A percentile compares a stretch with the other conserved stretches of the same genome.
Evolutionary conservation across 2,329 filamentous ascomycete species (phyloP).

Genomic region (Nigrospora osmanthi): DNA sequence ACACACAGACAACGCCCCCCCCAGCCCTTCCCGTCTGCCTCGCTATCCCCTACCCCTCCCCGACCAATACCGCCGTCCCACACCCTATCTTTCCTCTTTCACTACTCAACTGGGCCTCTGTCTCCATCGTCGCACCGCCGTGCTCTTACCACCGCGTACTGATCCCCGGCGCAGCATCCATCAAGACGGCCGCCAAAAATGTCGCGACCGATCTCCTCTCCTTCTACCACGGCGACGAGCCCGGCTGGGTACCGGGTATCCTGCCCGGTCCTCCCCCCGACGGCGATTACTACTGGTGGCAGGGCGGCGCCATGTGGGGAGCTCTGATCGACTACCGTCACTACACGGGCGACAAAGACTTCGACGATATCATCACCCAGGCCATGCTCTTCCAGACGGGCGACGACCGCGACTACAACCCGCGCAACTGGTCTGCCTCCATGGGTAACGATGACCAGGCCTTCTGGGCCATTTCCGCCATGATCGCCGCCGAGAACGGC

Average conservation of each 20-base stretch:
- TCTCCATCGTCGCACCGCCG: background rate
- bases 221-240: constrained; percentile 42
- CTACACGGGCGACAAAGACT: constrained; percentile 55
- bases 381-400: constrained; percentile 53
- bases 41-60: too few species aligned
- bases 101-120: background rate
- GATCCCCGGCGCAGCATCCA: constrained; percentile 27
- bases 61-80: background rate
- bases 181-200: constrained; percentile 34
- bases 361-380: constrained; percentile 50
- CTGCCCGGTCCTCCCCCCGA: constrained; percentile 45
- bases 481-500: constrained; percentile 58
- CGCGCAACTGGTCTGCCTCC: constrained; percentile 47
- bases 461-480: constrained; percentile 62
- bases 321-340: constrained; percentile 65
- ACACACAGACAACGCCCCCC: too few species aligned
- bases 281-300: constrained; percentile 68
- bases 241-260: constrained; percentile 47
- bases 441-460: constrained; percentile 65
- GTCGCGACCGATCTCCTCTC: constrained; percentile 43
- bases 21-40: too few species aligned
- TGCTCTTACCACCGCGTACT: too few species aligned
- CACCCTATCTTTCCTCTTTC: background rate
- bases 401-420: constrained; percentile 49
- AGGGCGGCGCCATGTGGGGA: constrained; percentile 61